These are phyloP conservation scores for Trichoderma afroharzianum DNA, from an alignment of 2,329 filamentous ascomycete genomes.

Conservation along the genomic window DNA sequence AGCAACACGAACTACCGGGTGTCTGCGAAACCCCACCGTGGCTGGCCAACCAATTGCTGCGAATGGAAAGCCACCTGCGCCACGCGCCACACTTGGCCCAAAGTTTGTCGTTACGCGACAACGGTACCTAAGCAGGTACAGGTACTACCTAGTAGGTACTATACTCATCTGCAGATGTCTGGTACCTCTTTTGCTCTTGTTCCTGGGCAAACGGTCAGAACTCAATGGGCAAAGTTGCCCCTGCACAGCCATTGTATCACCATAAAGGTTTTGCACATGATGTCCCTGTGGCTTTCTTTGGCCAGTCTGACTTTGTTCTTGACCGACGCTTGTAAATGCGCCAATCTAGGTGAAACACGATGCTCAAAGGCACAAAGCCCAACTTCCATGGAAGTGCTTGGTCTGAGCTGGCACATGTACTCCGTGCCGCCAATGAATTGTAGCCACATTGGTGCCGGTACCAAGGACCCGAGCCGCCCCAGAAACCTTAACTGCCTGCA, in stretches of 20 bases:
- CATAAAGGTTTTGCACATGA: neutral
- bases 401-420: neutral
- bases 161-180: neutral
- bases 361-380: neutral
- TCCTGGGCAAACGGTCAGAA: neutral
- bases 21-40: neutral
- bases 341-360: neutral
- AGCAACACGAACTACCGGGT: slow-evolving; percentile 1
- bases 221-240: neutral
- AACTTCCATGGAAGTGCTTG: neutral
- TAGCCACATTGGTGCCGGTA: neutral
- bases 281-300: neutral
- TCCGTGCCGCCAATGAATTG: neutral
- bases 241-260: neutral
- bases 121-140: neutral
- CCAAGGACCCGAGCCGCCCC: neutral
- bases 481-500: neutral
- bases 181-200: neutral
- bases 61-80: neutral
- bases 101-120: neutral
- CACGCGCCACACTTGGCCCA: neutral
- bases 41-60: neutral
- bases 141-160: too few relatives aligned
- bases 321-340: neutral
- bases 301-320: neutral